Evolutionary conservation across 2,329 filamentous ascomycete genomes (phyloP).

Genomic region (Berkeleyomyces basicola): DNA sequence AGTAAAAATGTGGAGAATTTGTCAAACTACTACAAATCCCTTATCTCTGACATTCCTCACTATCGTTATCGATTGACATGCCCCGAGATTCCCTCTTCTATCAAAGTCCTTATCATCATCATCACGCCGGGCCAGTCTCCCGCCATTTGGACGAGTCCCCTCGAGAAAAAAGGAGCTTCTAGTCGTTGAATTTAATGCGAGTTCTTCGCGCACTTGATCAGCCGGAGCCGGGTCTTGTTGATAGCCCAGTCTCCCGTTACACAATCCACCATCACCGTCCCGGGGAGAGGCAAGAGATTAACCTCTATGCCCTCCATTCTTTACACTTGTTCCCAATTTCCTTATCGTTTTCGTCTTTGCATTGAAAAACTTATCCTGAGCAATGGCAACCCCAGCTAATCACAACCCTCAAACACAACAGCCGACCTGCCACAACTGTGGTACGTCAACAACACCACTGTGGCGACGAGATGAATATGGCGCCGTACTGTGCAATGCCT

Average conservation of each 20-base stretch:
- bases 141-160: background rate
- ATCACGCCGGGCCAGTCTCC: background rate
- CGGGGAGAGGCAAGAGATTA: background rate
- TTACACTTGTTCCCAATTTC: background rate
- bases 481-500: slow-evolving; percentile 94
- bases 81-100: background rate
- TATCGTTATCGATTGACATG: slow-evolving; percentile 8
- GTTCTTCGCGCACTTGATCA: background rate
- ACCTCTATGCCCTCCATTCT: background rate
- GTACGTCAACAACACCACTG: slow-evolving; percentile 84
- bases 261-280: background rate
- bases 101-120: background rate
- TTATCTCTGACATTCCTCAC: slow-evolving; percentile 1
- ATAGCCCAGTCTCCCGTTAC: background rate
- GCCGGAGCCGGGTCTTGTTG: background rate
- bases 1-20: background rate
- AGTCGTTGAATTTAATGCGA: background rate
- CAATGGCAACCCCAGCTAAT: slow-evolving; percentile 30
- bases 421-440: slow-evolving; percentile 94
- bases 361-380: slow-evolving; percentile 17
- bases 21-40: background rate
- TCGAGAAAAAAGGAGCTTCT: no score
- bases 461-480: slow-evolving; percentile 96
- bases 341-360: slow-evolving; percentile 19
- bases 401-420: slow-evolving; percentile 42